phyloP scores from a whole-genome alignment of 208 protist genomes.

The Crithidia fasciculata region DNA sequence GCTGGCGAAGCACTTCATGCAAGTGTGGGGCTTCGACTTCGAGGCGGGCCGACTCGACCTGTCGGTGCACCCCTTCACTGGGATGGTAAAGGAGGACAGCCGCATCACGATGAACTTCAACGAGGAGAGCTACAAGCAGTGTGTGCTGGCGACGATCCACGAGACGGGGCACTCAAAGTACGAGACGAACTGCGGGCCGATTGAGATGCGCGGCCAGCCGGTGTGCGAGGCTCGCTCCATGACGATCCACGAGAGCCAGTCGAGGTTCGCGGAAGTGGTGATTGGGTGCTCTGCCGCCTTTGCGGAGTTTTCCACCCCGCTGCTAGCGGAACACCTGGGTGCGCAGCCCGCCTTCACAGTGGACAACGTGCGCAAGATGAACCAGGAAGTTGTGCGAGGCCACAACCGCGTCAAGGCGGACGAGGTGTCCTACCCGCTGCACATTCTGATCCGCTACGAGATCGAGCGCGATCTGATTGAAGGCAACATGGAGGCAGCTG shows the following conservation, averaged over 20 bases:
- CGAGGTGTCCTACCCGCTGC: conserved; percentile 87
- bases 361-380: conserved; percentile 20
- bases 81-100: conserved; percentile 61
- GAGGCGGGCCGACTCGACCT: conserved; percentile 73
- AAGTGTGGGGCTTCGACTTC: conserved; percentile 75
- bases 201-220: conserved; percentile 47
- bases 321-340: conserved; percentile 48
- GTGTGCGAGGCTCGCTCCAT: conserved; percentile 60
- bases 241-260: conserved; percentile 83
- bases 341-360: conserved; percentile 44
- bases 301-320: conserved; percentile 46
- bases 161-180: conserved; percentile 27
- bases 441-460: conserved; percentile 86
- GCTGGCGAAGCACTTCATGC: conserved; percentile 39
- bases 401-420: conserved; percentile 80
- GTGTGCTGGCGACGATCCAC: conserved; percentile 48
- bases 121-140: conserved; percentile 41
- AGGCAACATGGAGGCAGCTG: conserved; percentile 63
- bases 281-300: conserved; percentile 67
- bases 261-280: conserved; percentile 76
- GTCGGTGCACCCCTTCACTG: conserved; percentile 77
- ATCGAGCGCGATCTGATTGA: conserved; percentile 81
- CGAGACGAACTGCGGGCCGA: conserved; percentile 46
- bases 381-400: conserved; percentile 47
- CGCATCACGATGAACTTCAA: conserved; percentile 77